A percentile compares a stretch with the other conserved stretches of the same genome.
Evolutionary conservation across 1,284 basidiomycete species (phyloP).

Genomic region (Pseudozyma thailandica): DNA sequence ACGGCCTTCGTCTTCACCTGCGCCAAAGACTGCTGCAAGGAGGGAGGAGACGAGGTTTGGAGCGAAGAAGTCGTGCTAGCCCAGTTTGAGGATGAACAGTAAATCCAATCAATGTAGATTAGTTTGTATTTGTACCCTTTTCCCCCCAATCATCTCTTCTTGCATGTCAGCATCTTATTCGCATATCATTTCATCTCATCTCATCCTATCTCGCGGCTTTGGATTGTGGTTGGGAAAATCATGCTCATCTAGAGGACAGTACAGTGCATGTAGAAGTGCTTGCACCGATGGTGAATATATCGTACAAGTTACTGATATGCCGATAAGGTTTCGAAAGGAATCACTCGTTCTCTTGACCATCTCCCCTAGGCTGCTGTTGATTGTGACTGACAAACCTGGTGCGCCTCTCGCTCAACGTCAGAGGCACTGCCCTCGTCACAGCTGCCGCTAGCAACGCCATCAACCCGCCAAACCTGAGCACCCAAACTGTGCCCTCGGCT

Average conservation of each 20-base stretch:
- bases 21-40: constrained; percentile 28
- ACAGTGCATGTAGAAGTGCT: no score
- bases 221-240: no score
- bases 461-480: constrained; percentile 87
- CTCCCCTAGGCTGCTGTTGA: background rate
- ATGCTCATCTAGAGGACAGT: no score
- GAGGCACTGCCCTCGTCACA: constrained; percentile 50
- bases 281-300: no score
- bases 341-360: background rate
- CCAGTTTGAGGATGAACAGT: constrained; percentile 57
- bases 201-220: no score
- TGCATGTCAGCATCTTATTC: background rate
- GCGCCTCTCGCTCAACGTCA: constrained; percentile 48
- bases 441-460: constrained; percentile 63
- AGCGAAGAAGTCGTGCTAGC: constrained; percentile 53
- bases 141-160: background rate
- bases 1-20: constrained; percentile 63
- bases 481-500: constrained; percentile 79
- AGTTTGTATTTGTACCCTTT: constrained; percentile 11
- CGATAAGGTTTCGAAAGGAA: no score
- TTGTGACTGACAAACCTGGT: constrained; percentile 4
- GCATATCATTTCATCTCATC: background rate
- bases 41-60: constrained; percentile 48
- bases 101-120: background rate
- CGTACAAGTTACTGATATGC: no score